Conservation (phyloP, 768 basidiomycete genomes). For the Agaricus sinodeliciosus region DNA sequence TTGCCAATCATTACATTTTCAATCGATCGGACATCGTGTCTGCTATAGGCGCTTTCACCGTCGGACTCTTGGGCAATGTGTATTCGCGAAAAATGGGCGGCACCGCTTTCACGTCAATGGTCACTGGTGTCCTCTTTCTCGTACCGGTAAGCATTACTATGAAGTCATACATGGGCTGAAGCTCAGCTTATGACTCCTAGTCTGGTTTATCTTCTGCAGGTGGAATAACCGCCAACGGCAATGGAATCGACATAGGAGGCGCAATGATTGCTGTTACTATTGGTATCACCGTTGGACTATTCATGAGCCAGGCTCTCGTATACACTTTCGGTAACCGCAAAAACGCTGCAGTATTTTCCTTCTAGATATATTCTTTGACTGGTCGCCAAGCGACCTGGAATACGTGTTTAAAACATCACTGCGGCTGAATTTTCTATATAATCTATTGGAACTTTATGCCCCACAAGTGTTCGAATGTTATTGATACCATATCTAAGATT, state of each 20-base stretch:
- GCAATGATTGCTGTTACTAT: slow-evolving; percentile 90
- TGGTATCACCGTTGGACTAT: slow-evolving; percentile 84
- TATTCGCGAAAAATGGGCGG: slow-evolving; percentile 81
- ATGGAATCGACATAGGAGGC: slow-evolving; percentile 77
- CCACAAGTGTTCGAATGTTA: slow-evolving; percentile 94
- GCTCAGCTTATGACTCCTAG: slow-evolving; percentile 26
- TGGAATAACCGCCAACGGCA: slow-evolving; percentile 75
- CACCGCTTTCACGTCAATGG: slow-evolving; percentile 88
- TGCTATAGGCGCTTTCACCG: slow-evolving; percentile 79
- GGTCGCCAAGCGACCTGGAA: neutral
- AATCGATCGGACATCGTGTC: slow-evolving; percentile 80
- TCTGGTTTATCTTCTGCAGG: slow-evolving; percentile 84
- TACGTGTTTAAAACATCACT: slow-evolving; percentile 67
- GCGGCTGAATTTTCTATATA: slow-evolving; percentile 84
- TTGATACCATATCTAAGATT: slow-evolving; percentile 82
- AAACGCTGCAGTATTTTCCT: slow-evolving; percentile 81
- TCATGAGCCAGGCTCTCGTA: slow-evolving; percentile 82
- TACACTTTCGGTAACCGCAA: slow-evolving; percentile 84
- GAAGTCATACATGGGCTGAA: neutral
- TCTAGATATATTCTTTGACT: slow-evolving; percentile 31
- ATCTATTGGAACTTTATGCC: slow-evolving; percentile 94
- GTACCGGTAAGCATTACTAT: slow-evolving; percentile 58
- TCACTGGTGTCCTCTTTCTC: slow-evolving; percentile 80
- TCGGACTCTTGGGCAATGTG: slow-evolving; percentile 71
- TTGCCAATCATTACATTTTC: slow-evolving; percentile 81